Evolutionary conservation across 768 basidiomycete species (phyloP).

Genomic region (Lactarius psammicola): DNA sequence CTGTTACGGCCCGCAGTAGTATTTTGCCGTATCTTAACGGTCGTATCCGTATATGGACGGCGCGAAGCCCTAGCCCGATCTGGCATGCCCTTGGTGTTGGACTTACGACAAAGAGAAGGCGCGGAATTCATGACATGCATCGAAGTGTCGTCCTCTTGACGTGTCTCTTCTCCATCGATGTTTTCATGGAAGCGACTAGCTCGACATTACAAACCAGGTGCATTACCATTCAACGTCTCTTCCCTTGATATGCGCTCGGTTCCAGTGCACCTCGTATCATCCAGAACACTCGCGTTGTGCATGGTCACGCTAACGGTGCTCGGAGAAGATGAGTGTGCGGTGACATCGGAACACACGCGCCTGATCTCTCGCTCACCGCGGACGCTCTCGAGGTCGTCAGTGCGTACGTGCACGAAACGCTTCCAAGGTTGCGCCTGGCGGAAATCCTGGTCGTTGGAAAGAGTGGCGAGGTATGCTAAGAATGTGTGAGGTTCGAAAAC

Average conservation of each 20-base stretch:
- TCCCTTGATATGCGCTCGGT: slow-evolving; percentile 20
- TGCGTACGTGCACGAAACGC: slow-evolving; percentile 80
- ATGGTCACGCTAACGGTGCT: slow-evolving; percentile 28
- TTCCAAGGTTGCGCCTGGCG: slow-evolving; percentile 75
- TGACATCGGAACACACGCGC: slow-evolving; percentile 80
- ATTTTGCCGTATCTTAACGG: too few relatives aligned
- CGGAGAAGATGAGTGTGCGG: slow-evolving; percentile 55
- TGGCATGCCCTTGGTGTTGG: slow-evolving; percentile 15
- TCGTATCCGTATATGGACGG: too few relatives aligned
- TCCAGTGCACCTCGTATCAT: slow-evolving; percentile 12
- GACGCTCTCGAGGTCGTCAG: slow-evolving; percentile 85
- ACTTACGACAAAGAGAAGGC: slow-evolving; percentile 21
- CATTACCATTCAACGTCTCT: neutral
- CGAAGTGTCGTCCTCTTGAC: slow-evolving; percentile 17
- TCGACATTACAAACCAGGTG: slow-evolving; percentile 9
- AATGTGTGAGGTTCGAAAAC: neutral
- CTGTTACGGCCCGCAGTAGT: too few relatives aligned
- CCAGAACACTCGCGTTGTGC: slow-evolving; percentile 23
- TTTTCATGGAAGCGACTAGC: slow-evolving; percentile 28
- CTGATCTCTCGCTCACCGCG: slow-evolving; percentile 86
- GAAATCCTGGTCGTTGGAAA: slow-evolving; percentile 65
- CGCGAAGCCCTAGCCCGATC: too few relatives aligned
- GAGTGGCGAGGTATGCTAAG: slow-evolving; percentile 72
- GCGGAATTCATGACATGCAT: slow-evolving; percentile 15
- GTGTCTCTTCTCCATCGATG: slow-evolving; percentile 32